Evolutionary conservation across 805 yeast genomes (phyloP).

Genomic region (Metschnikowia hibisci): DNA sequence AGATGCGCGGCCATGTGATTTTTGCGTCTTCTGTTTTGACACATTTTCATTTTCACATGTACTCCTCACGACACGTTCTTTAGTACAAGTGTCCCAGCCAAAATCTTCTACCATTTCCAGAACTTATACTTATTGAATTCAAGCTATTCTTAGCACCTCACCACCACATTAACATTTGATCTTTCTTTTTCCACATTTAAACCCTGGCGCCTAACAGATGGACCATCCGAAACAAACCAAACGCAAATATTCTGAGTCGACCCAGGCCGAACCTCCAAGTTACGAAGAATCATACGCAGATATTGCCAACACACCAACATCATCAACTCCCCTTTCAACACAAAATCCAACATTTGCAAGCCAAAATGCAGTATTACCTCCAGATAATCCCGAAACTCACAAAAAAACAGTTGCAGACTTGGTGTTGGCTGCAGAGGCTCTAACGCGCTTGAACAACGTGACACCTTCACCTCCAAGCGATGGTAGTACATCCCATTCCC

Average conservation of each 20-base stretch:
- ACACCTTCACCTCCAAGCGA: slow-evolving; percentile 20
- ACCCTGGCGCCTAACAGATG: slow-evolving; percentile 2
- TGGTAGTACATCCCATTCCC: slow-evolving; percentile 7
- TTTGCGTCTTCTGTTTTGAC: slow-evolving; percentile 4
- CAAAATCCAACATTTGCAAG: neutral
- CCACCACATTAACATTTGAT: too few relatives aligned
- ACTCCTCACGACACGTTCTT: neutral
- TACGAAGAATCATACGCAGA: slow-evolving; percentile 1
- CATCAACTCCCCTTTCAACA: neutral
- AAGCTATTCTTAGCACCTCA: too few relatives aligned
- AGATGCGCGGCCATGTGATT: slow-evolving; percentile 1
- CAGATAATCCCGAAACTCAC: neutral
- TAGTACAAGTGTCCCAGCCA: too few relatives aligned
- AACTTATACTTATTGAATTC: too few relatives aligned
- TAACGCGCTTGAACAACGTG: slow-evolving; percentile 32
- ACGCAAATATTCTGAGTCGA: slow-evolving; percentile 12
- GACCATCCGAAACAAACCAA: slow-evolving; percentile 10
- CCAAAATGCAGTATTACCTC: neutral
- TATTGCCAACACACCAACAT: neutral
- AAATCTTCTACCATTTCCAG: too few relatives aligned
- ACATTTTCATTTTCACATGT: neutral
- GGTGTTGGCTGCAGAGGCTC: slow-evolving; percentile 40
- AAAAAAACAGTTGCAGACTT: slow-evolving; percentile 21
- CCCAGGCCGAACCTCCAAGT: slow-evolving; percentile 5
- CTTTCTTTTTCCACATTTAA: too few relatives aligned